These are phyloP conservation scores for Fistulifera pelliculosa DNA, from an alignment of 108 stramenopile species.

Conservation along the genomic window DNA sequence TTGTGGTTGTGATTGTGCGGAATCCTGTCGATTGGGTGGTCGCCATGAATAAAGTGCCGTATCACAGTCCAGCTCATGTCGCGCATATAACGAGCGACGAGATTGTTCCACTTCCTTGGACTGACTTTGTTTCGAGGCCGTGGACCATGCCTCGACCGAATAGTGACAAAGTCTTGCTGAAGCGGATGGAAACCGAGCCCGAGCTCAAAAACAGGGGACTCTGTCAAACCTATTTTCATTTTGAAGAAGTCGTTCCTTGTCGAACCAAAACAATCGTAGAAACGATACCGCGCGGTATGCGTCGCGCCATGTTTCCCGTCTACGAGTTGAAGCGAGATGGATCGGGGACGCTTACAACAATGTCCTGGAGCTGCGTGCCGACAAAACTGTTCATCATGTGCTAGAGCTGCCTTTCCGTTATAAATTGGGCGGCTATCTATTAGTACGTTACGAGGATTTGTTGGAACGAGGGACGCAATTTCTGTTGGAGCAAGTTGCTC, in stretches of 20 bases:
- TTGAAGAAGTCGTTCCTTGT: conserved; percentile 48
- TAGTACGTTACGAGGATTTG: conserved; percentile 68
- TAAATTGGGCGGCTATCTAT: conserved; percentile 15
- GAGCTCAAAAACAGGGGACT: background rate
- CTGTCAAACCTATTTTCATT: conserved; percentile 41
- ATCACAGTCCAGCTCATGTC: conserved; percentile 38
- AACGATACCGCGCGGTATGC: background rate
- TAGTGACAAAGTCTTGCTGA: background rate
- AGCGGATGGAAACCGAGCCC: background rate
- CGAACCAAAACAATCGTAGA: conserved; percentile 1
- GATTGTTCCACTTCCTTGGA: conserved; percentile 30
- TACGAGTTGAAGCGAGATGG: conserved; percentile 47
- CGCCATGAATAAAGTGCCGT: conserved; percentile 54
- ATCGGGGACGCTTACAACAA: conserved; percentile 62
- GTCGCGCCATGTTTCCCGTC: conserved; percentile 18
- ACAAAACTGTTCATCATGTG: conserved; percentile 59
- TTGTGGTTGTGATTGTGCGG: conserved; percentile 56
- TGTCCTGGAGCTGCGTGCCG: conserved; percentile 71
- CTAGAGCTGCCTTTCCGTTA: conserved; percentile 7
- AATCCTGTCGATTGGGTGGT: conserved; percentile 70
- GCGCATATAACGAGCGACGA: conserved; percentile 8
- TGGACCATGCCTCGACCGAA: conserved; percentile 50
- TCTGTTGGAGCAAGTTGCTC: conserved; percentile 40
- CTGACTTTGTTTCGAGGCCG: conserved; percentile 61
- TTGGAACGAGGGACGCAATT: conserved; percentile 56